Base-by-base conservation (phyloP, 768 basidiomycete species). In the Rhodotorula paludigena region DNA sequence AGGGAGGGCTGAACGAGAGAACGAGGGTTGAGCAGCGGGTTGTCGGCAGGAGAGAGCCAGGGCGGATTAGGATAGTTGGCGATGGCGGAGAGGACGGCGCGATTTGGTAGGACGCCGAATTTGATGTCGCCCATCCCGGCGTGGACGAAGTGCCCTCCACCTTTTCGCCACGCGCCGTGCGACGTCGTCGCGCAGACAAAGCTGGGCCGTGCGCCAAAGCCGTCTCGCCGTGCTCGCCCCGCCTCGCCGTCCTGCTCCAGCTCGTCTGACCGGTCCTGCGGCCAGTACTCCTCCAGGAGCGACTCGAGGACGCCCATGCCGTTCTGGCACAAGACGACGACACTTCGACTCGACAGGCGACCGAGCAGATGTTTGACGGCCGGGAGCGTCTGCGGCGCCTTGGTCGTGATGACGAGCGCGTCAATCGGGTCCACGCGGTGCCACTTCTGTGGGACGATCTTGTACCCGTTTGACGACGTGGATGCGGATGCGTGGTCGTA, bases 301-400 rank as follows among this genome's bases (percentile, higher is more conserved):
- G 85, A 80, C 63, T 98, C 93, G 77, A 91, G 89, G 15, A 93
- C 80, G 18, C 92, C 94, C 86, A 96, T 89, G 33, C 94, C 94
- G 76, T 94, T 94, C 75, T 94, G 90, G 60, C 97, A 78, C n/a
- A 99, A 83, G 5, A 94, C 89, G 71, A 98, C 86, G 42, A 92
- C 94, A 51, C 87, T 88, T 57, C 83, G 77, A 0, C 82, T 76
- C 8, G 82, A 81, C 28, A 97, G 78, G 25, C 91, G 84, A 20
- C 84, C 84, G 25, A 83, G 78, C 62, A 97, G 83, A 1, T 77
- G 75, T 25, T 78, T 77, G 42, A 99, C 72, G 8, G 87, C 85
- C 5, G 77, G 75, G 7, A 86, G 57, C 8, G 88, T 88, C 15
- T 83, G 80, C 23, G 85, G 82, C 2, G 90, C 87, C 77, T 93